Evolutionary conservation across 2,329 filamentous ascomycete genomes (phyloP).

Genomic region (Colletotrichum lini): DNA sequence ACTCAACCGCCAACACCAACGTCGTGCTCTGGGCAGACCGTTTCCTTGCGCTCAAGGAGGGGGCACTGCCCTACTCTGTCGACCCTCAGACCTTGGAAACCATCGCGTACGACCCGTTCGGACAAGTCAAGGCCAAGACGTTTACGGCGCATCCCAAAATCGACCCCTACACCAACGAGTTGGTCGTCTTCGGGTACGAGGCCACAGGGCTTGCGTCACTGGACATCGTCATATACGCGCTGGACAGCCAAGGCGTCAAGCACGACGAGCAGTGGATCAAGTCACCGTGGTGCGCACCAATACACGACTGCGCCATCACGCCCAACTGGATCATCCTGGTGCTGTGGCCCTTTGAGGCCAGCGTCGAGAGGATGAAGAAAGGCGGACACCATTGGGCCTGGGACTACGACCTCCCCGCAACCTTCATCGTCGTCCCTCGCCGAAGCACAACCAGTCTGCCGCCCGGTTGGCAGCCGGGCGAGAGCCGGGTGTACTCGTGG

Average conservation of each 20-base stretch:
- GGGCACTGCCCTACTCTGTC: constrained; percentile 58
- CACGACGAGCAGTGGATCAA: constrained; percentile 64
- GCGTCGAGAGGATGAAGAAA: constrained; percentile 54
- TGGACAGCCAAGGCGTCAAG: constrained; percentile 54
- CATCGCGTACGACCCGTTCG: constrained; percentile 54
- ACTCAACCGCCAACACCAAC: constrained; percentile 65
- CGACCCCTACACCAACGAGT: constrained; percentile 56
- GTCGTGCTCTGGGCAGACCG: constrained; percentile 63
- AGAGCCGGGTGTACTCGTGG: constrained; percentile 44
- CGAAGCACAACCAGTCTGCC: constrained; percentile 36
- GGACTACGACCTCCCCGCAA: constrained; percentile 43
- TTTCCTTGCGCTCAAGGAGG: constrained; percentile 65
- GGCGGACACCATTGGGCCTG: constrained; percentile 56
- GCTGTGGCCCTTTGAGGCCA: constrained; percentile 52
- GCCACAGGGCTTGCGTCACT: constrained; percentile 55
- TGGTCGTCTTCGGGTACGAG: constrained; percentile 59
- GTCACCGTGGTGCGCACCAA: constrained; percentile 61
- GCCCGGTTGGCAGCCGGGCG: constrained; percentile 45
- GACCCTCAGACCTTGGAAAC: constrained; percentile 59
- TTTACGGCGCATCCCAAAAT: constrained; percentile 61
- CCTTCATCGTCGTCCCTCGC: constrained; percentile 28
- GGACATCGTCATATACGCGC: constrained; percentile 52
- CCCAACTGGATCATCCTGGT: constrained; percentile 54
- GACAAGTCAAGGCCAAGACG: constrained; percentile 52
- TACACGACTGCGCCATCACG: constrained; percentile 58